These are phyloP conservation scores for Berberis thunbergii DNA, from an alignment of 164 flowering plant species.

Conservation along the genomic window DNA sequence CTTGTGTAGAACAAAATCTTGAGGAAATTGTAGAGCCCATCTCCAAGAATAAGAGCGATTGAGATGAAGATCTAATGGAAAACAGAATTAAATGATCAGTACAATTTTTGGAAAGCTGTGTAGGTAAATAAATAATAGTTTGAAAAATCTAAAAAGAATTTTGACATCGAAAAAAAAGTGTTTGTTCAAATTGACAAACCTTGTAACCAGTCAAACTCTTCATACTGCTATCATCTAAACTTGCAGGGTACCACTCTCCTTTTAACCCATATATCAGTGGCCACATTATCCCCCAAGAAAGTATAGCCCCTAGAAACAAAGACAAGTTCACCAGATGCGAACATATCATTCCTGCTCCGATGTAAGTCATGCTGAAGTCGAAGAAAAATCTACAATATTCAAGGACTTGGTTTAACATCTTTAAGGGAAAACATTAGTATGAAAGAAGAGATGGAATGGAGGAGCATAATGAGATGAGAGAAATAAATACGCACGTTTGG, in stretches of 20 bases:
- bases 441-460: background rate
- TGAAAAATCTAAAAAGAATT: too few relatives aligned
- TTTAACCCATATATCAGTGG: slow-evolving; percentile 56
- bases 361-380: slow-evolving; percentile 71
- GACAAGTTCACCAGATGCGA: slow-evolving; percentile 85
- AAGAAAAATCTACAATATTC: slow-evolving; percentile 66
- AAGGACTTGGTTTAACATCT: background rate
- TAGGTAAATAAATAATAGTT: too few relatives aligned
- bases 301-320: slow-evolving; percentile 76
- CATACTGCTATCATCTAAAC: slow-evolving; percentile 64
- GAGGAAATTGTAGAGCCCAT: slow-evolving; percentile 82
- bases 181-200: slow-evolving; percentile 24
- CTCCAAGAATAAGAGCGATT: slow-evolving; percentile 80
- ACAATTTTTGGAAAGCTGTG: too few relatives aligned
- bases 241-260: slow-evolving; percentile 66
- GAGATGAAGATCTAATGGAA: slow-evolving; percentile 65
- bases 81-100: background rate
- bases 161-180: background rate
- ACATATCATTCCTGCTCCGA: slow-evolving; percentile 95
- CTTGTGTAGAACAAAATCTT: slow-evolving; percentile 44
- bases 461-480: background rate
- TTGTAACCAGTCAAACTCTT: slow-evolving; percentile 86
- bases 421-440: background rate
- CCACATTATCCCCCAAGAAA: slow-evolving; percentile 97
- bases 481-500: slow-evolving; percentile 18